A percentile compares a stretch with the other conserved stretches of the same genome.
Conservation (phyloP, 768 basidiomycete genomes). For the Russula emetica region DNA sequence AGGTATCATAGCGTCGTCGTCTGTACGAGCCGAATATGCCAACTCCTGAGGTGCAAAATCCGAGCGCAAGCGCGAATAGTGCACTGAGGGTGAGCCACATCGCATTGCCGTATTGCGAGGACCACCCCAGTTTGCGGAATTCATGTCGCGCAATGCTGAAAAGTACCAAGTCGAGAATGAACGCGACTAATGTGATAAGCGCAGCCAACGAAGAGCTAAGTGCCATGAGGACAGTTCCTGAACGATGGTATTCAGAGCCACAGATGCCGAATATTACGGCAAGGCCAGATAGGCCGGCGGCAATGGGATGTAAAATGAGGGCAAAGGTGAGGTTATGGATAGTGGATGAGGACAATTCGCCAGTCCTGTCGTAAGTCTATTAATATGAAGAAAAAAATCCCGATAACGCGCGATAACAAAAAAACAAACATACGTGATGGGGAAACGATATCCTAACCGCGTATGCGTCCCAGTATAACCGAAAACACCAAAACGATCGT, state of each 20-base stretch:
- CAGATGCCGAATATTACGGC: conserved; percentile 66
- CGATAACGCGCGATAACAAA: neutral
- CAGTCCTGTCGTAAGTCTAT: conserved; percentile 35
- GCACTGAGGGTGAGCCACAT: conserved; percentile 81
- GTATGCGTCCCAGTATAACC: conserved; percentile 59
- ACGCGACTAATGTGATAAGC: conserved; percentile 63
- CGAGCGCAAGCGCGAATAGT: conserved; percentile 58
- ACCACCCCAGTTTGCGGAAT: conserved; percentile 45
- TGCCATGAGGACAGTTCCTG: conserved; percentile 75
- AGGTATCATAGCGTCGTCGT: conserved; percentile 32
- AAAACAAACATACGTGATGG: conserved; percentile 46
- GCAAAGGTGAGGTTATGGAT: conserved; percentile 68
- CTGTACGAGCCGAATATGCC: conserved; percentile 67
- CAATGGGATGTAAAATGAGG: conserved; percentile 78
- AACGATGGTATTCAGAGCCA: conserved; percentile 57
- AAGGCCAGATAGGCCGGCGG: conserved; percentile 62
- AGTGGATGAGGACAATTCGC: conserved; percentile 45
- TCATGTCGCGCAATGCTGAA: conserved; percentile 65
- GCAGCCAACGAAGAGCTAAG: conserved; percentile 61
- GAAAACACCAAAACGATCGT: conserved; percentile 67
- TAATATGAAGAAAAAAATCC: neutral
- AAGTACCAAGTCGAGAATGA: conserved; percentile 75
- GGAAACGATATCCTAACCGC: conserved; percentile 57
- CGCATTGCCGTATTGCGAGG: conserved; percentile 69
- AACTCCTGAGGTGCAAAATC: conserved; percentile 60